These are phyloP conservation scores for Cytospora schulzeri DNA, from an alignment of 2,329 filamentous ascomycete species.

Conservation along the genomic window DNA sequence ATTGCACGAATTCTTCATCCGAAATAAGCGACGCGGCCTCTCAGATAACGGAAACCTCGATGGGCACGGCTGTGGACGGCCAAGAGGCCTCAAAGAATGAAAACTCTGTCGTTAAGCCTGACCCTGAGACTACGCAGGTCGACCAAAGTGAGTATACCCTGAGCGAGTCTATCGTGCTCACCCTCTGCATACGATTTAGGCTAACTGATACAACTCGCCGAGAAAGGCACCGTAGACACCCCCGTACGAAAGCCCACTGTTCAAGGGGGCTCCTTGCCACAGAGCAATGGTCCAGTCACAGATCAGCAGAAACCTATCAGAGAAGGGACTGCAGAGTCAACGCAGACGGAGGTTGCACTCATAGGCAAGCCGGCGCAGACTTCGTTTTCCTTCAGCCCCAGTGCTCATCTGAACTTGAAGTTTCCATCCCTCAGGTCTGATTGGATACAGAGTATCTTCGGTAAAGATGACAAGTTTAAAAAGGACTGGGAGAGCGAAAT, in stretches of 20 bases:
- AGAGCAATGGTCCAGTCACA: too few species aligned
- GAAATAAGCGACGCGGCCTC: slow-evolving; percentile 1
- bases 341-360: neutral
- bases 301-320: too few species aligned
- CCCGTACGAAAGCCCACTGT: too few species aligned
- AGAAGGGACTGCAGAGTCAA: neutral
- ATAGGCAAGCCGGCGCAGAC: neutral
- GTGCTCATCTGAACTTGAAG: neutral
- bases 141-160: neutral
- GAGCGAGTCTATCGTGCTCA: too few species aligned
- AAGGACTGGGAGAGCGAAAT: slow-evolving; percentile 9
- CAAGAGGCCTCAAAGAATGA: neutral
- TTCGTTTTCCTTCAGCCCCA: neutral
- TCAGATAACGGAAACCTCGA: neutral
- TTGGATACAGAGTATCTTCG: slow-evolving; percentile 17
- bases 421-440: slow-evolving; percentile 7
- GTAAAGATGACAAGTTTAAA: slow-evolving; percentile 15
- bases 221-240: too few species aligned
- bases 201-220: too few species aligned
- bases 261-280: too few species aligned
- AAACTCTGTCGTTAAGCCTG: neutral
- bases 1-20: neutral
- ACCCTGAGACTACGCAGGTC: neutral
- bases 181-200: too few species aligned
- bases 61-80: neutral